Conservation (phyloP, 2,329 filamentous ascomycete genomes). For the Neocucurbitaria cava region DNA sequence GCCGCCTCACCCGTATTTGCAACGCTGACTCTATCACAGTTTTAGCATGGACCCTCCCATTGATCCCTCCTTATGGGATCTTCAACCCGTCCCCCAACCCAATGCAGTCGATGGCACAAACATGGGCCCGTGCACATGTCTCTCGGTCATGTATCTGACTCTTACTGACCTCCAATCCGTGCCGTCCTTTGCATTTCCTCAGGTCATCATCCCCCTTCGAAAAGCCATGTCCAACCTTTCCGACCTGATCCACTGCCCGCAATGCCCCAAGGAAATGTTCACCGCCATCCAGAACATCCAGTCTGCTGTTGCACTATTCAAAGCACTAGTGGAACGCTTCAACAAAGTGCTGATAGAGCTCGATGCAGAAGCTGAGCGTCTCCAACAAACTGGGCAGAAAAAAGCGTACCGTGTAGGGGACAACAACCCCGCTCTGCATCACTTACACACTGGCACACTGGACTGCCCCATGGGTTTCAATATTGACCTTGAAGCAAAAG, state of each 20-base stretch:
- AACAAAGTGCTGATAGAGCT: slow-evolving; percentile 50
- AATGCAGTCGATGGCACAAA: slow-evolving; percentile 8
- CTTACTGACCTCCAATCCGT: slow-evolving; percentile 52
- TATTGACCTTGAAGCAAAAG: slow-evolving; percentile 51
- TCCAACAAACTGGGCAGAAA: slow-evolving; percentile 38
- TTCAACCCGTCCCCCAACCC: slow-evolving; percentile 1
- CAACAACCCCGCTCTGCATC: slow-evolving; percentile 43
- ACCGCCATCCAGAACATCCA: slow-evolving; percentile 56
- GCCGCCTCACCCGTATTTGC: not conserved
- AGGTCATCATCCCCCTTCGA: slow-evolving; percentile 50
- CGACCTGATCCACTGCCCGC: slow-evolving; percentile 49
- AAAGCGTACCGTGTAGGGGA: slow-evolving; percentile 56
- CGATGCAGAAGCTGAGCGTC: slow-evolving; percentile 47
- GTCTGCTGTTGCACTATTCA: slow-evolving; percentile 51
- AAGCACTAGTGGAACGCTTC: slow-evolving; percentile 52
- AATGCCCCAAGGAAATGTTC: slow-evolving; percentile 52
- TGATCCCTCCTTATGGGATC: slow-evolving; percentile 39
- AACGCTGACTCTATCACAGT: slow-evolving; percentile 9
- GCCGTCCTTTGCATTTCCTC: slow-evolving; percentile 51
- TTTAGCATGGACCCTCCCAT: slow-evolving; percentile 21
- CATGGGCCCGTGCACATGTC: slow-evolving; percentile 50
- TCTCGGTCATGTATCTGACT: slow-evolving; percentile 55
- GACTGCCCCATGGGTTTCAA: slow-evolving; percentile 55
- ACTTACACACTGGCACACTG: slow-evolving; percentile 52
- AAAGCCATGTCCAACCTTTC: slow-evolving; percentile 51